phyloP scores from a whole-genome alignment of 257 asterid species.

The Euphrasia confusa region DNA sequence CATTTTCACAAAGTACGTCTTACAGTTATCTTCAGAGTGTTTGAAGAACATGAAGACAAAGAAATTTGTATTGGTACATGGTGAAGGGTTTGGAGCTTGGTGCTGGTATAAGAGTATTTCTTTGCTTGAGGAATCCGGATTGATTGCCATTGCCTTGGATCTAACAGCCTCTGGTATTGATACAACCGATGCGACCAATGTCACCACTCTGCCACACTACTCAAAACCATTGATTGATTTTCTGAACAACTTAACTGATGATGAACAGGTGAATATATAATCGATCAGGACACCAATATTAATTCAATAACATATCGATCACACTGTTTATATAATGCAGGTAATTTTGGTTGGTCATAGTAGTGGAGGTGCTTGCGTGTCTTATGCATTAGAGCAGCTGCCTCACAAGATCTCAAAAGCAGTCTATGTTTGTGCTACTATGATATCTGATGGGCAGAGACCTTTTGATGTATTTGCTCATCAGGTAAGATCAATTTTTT shows the following conservation, averaged over 20 bases:
- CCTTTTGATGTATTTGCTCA: constrained; percentile 90
- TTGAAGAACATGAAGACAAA: constrained; percentile 77
- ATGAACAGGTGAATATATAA: constrained; percentile 52
- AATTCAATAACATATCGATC: too few relatives aligned
- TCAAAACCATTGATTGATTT: constrained; percentile 79
- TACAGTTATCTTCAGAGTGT: constrained; percentile 48
- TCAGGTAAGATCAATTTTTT: constrained; percentile 45
- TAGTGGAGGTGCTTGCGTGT: constrained; percentile 90
- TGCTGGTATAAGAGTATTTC: constrained; percentile 96
- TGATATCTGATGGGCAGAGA: constrained; percentile 77
- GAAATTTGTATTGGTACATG: constrained; percentile 84
- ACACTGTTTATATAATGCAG: constrained; percentile 27
- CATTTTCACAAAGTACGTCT: too few relatives aligned
- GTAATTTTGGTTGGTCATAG: constrained; percentile 94
- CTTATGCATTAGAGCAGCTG: constrained; percentile 72
- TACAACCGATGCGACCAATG: constrained; percentile 54
- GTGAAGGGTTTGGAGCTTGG: constrained; percentile 99
- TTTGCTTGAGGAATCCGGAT: constrained; percentile 78
- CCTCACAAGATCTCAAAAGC: constrained; percentile 77
- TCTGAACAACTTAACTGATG: constrained; percentile 63
- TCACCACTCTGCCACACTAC: constrained; percentile 57
- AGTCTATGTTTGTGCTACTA: constrained; percentile 73
- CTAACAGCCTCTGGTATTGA: constrained; percentile 88
- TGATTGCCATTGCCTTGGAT: constrained; percentile 67
- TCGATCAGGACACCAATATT: too few relatives aligned